Base-by-base conservation (phyloP, 2,329 filamentous ascomycete genomes). In the Hypocrella siamensis region DNA sequence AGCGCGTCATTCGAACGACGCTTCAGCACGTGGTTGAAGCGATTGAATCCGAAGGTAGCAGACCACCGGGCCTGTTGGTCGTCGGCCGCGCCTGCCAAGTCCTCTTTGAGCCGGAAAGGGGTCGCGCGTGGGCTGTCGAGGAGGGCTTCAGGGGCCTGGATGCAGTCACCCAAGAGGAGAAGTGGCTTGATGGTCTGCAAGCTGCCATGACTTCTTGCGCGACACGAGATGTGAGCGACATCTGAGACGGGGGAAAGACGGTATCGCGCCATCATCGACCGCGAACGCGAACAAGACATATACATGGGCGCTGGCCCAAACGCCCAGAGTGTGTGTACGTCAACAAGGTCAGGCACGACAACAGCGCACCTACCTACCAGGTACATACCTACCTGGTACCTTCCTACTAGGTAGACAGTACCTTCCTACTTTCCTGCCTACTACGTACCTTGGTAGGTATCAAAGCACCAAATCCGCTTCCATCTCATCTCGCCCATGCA, bases 1-100 rank as follows among this genome's bases (percentile, higher is more conserved):
- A 98, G 58, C 67, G 88, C 30, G 82, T 98, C 12, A 86, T 98
- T 18, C 67, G 90, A 34, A 90, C 85, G 2, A 93, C 84, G 1
- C 57, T 98, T 17, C 68, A 75, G 43, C 68, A 79, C 44, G 83
- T 96, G 2, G 79, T 69, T 17, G 67, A 75, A 32, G 90, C 90
- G 0, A 75, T 98, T 28, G 85, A 94, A 51, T 74, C 81, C 31
- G 84, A 92, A 47, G 90, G 90, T 0, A 90, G 80, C 42, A 64
- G 88, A 22, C 90, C 90, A 11, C 90, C 90, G 0, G 90, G 90
- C 0, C 52, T 98, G 37, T 57, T 98, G 19, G 83, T 96, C 1
- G 76, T 93, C 0, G 90, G 90, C 0, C 63, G 67, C 28, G 81
- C 84, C 4, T 98, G 90, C 44, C 78, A 83, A 46, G 82, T 84